Percentiles rank a stretch among this genome's conserved stretches.
Conservation (phyloP, 352 stramenopile species). For the Globisporangium barbulae region DNA sequence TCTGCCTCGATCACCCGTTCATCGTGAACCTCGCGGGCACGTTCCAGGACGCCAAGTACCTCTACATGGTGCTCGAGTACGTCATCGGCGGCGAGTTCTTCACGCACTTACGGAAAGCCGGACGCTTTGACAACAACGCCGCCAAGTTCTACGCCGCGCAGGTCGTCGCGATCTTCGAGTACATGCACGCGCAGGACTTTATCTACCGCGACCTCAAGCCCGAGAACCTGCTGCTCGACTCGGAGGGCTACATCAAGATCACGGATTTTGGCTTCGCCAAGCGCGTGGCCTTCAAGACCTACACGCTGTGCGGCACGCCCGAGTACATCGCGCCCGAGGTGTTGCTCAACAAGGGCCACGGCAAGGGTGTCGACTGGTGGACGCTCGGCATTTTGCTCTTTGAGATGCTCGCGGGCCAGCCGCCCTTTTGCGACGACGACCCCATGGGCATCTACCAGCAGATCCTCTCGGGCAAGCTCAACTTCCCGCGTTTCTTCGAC, state of each 20-base stretch:
- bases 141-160: slow-evolving; percentile 93
- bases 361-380: slow-evolving; percentile 95
- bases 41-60: slow-evolving; percentile 93
- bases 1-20: slow-evolving; percentile 93
- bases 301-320: slow-evolving; percentile 92
- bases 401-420: slow-evolving; percentile 96
- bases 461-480: slow-evolving; percentile 93
- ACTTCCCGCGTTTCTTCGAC: slow-evolving; percentile 94
- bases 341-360: slow-evolving; percentile 86
- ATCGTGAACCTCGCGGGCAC: slow-evolving; percentile 94
- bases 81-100: slow-evolving; percentile 98
- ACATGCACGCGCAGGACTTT: slow-evolving; percentile 95
- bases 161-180: slow-evolving; percentile 96
- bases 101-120: slow-evolving; percentile 92
- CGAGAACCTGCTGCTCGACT: slow-evolving; percentile 95
- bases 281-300: slow-evolving; percentile 94
- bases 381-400: slow-evolving; percentile 96
- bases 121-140: slow-evolving; percentile 91
- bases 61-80: slow-evolving; percentile 98
- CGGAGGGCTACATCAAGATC: slow-evolving; percentile 95
- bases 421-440: slow-evolving; percentile 95
- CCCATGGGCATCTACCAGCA: slow-evolving; percentile 96
- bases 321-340: slow-evolving; percentile 94
- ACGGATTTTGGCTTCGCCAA: slow-evolving; percentile 95
- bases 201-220: slow-evolving; percentile 97